Evolutionary conservation across 352 stramenopile species (phyloP).

Genomic region (Aphanomyces invadans): DNA sequence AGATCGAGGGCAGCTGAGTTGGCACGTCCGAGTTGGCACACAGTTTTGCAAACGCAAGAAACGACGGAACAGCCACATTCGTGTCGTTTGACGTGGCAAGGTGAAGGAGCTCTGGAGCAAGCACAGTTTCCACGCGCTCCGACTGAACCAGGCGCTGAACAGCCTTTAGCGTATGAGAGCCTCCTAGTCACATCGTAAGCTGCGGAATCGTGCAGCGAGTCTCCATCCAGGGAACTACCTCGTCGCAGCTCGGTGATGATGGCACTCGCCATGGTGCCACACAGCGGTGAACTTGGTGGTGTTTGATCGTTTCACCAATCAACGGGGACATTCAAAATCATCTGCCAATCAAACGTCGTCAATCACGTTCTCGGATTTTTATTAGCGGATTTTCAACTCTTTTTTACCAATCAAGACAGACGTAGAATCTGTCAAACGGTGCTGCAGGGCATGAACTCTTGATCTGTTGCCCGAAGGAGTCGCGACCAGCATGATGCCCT

Average conservation of each 20-base stretch:
- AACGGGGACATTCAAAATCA: no score
- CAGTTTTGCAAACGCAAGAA: conserved; percentile 19
- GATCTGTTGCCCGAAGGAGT: no score
- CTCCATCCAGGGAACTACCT: not conserved
- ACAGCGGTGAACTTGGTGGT: not conserved
- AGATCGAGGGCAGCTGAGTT: not conserved
- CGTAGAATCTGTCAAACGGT: no score
- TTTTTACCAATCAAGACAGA: conserved; percentile 8
- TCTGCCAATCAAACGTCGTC: no score
- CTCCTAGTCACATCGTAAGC: conserved; percentile 1
- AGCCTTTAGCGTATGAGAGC: not conserved
- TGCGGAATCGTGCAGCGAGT: not conserved
- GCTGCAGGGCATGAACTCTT: no score
- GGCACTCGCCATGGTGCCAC: not conserved
- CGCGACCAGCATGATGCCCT: no score
- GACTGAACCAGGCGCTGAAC: conserved; percentile 20
- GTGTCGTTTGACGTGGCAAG: conserved; percentile 3
- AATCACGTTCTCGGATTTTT: no score
- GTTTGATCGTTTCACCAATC: no score
- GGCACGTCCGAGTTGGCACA: conserved; percentile 12
- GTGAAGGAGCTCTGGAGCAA: conserved; percentile 8
- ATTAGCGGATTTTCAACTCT: no score
- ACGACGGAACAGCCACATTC: conserved; percentile 14
- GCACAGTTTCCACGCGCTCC: conserved; percentile 12
- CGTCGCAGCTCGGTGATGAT: conserved; percentile 7